Conservation (phyloP, 1,284 basidiomycete genomes). For the Pyrrhoderma lamaoense region DNA sequence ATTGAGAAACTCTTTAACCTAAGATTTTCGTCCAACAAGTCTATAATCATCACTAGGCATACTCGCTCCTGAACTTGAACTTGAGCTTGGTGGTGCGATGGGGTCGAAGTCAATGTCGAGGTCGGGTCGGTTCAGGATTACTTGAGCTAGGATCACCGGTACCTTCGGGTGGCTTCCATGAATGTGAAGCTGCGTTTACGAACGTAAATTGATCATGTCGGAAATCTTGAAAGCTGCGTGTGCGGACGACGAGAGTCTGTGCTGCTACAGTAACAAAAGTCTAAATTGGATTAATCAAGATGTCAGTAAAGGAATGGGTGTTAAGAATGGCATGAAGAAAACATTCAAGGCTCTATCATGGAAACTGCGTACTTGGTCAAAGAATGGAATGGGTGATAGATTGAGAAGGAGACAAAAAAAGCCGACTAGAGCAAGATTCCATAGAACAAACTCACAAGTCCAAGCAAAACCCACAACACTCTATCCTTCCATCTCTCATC, state of each 20-base stretch:
- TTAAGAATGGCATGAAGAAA: no score
- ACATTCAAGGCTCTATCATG: no score
- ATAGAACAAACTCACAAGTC: conserved; percentile 5
- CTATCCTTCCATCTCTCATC: conserved; percentile 54
- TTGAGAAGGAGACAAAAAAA: neutral
- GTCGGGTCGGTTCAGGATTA: no score
- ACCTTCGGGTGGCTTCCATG: neutral
- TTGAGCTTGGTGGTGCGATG: no score
- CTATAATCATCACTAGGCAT: no score
- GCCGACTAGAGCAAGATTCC: neutral
- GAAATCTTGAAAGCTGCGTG: neutral
- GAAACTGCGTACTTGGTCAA: no score
- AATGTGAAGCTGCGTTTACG: neutral
- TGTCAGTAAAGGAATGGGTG: no score
- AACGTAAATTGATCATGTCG: neutral
- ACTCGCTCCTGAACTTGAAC: no score
- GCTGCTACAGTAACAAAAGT: neutral
- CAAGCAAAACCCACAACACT: conserved; percentile 28
- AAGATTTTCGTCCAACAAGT: no score
- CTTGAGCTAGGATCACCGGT: neutral
- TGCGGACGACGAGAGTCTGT: neutral
- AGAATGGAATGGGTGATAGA: neutral
- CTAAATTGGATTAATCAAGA: no score
- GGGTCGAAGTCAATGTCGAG: no score
- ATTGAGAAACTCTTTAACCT: no score